phyloP scores from a whole-genome alignment of 179 eudicot genomes.

The Nepenthes alata region DNA sequence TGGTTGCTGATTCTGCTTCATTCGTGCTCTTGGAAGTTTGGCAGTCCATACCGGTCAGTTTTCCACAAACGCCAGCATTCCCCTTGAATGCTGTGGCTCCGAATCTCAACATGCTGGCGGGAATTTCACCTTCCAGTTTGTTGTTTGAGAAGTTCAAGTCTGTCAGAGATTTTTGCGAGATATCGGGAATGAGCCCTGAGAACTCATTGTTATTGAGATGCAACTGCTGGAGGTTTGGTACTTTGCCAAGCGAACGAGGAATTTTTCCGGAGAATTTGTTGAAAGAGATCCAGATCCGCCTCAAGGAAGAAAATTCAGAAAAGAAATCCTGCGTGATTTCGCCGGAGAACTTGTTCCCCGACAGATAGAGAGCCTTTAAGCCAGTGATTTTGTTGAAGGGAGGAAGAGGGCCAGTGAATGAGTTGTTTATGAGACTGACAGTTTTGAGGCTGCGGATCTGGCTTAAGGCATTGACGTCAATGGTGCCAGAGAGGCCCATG shows the following conservation, averaged over 20 bases:
- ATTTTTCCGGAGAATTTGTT: conserved; percentile 56
- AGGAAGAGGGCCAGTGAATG: conserved; percentile 49
- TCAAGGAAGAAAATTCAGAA: conserved; percentile 11
- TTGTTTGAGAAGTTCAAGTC: conserved; percentile 34
- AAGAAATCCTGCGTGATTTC: conserved; percentile 48
- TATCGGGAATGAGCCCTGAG: conserved; percentile 38
- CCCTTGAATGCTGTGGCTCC: conserved; percentile 30
- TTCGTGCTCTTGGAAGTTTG: background rate
- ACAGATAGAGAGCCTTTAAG: conserved; percentile 34
- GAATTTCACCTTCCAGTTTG: conserved; percentile 48
- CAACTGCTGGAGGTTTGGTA: conserved; percentile 20
- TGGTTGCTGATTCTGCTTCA: too few relatives aligned
- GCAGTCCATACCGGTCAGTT: conserved; percentile 24
- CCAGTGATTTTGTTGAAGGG: conserved; percentile 25
- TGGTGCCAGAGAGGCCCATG: conserved; percentile 30
- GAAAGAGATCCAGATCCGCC: conserved; percentile 32
- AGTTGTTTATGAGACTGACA: conserved; percentile 36
- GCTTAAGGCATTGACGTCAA: conserved; percentile 24
- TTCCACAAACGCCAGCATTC: conserved; percentile 41
- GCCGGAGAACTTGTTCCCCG: conserved; percentile 47
- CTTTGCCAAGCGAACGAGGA: conserved; percentile 31
- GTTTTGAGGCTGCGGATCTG: conserved; percentile 20
- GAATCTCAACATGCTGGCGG: conserved; percentile 28
- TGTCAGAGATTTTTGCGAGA: conserved; percentile 23
- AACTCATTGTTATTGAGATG: conserved; percentile 49